Evolutionary conservation across 306 rosid species (phyloP).

Genomic region (Dryas alaskensis): DNA sequence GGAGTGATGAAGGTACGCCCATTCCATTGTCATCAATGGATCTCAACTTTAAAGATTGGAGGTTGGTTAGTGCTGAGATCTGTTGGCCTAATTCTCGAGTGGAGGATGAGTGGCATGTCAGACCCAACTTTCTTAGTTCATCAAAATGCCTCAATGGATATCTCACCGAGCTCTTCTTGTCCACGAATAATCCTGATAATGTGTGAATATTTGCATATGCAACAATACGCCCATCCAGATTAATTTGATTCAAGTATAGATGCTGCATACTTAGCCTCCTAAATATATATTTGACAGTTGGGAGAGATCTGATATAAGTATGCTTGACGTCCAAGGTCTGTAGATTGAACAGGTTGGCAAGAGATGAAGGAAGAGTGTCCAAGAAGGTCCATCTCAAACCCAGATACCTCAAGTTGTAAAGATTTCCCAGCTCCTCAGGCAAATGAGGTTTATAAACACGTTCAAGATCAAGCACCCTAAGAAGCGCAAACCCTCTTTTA

Average conservation of each 20-base stretch:
- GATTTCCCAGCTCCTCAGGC: constrained; percentile 8
- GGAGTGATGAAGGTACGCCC: constrained; percentile 11
- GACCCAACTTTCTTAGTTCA: neutral
- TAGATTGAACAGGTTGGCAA: neutral
- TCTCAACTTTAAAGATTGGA: constrained; percentile 12
- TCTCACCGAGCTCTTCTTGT: neutral
- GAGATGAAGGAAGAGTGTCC: constrained; percentile 14
- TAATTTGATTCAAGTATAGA: constrained; percentile 19
- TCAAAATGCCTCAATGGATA: neutral
- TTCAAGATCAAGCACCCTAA: constrained; percentile 30
- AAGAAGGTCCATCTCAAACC: constrained; percentile 28
- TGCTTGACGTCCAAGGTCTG: constrained; percentile 26
- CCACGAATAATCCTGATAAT: neutral
- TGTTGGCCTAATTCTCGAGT: neutral
- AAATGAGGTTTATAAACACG: constrained; percentile 24
- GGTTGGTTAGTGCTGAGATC: constrained; percentile 9
- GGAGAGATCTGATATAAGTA: constrained; percentile 10
- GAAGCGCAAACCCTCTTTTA: constrained; percentile 17
- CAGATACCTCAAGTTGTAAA: constrained; percentile 11
- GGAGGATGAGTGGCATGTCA: constrained; percentile 11
- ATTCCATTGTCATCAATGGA: neutral
- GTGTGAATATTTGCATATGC: too few relatives aligned
- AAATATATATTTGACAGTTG: too few relatives aligned
- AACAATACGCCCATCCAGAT: too few relatives aligned
- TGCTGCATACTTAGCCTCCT: too few relatives aligned